Conservation (phyloP, 108 stramenopile genomes). For the Pseudonitzschia delicatissima region DNA sequence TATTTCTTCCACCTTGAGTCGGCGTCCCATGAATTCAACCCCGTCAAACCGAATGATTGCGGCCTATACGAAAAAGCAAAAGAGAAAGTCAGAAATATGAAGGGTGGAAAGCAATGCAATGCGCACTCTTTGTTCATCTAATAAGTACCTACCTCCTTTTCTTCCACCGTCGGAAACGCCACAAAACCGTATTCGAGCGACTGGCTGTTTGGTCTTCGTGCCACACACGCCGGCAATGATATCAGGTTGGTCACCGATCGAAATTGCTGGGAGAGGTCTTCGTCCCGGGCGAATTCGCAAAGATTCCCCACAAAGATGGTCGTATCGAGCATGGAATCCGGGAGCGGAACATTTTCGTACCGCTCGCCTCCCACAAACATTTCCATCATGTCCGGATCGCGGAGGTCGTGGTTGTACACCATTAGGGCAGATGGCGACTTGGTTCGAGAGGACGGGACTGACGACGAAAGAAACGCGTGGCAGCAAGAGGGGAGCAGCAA, state of each 20-base stretch:
- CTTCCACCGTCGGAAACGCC: conserved; percentile 43
- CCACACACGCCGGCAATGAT: conserved; percentile 77
- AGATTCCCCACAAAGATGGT: conserved; percentile 80
- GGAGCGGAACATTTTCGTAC: conserved; percentile 77
- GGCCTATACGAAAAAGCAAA: conserved; percentile 28
- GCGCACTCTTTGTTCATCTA: not conserved
- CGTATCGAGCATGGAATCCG: conserved; percentile 76
- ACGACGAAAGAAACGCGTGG: not conserved
- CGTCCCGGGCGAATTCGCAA: conserved; percentile 75
- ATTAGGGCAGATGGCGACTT: not conserved
- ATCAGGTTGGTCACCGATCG: conserved; percentile 48
- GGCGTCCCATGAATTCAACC: conserved; percentile 49
- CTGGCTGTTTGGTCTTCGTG: conserved; percentile 59
- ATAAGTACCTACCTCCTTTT: conserved; percentile 59
- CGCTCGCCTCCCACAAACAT: conserved; percentile 64
- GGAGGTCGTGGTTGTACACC: conserved; percentile 18
- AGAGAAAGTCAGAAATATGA: not conserved
- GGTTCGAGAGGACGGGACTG: not conserved
- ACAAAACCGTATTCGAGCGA: conserved; percentile 77
- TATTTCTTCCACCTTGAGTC: conserved; percentile 69
- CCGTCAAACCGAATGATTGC: conserved; percentile 71
- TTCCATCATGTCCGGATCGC: conserved; percentile 57
- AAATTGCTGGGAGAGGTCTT: conserved; percentile 66
- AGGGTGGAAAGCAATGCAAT: not conserved
- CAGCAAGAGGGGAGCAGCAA: not conserved